Evolutionary conservation across 768 basidiomycete genomes (phyloP).

Genomic region (Tephrocybe sp.): DNA sequence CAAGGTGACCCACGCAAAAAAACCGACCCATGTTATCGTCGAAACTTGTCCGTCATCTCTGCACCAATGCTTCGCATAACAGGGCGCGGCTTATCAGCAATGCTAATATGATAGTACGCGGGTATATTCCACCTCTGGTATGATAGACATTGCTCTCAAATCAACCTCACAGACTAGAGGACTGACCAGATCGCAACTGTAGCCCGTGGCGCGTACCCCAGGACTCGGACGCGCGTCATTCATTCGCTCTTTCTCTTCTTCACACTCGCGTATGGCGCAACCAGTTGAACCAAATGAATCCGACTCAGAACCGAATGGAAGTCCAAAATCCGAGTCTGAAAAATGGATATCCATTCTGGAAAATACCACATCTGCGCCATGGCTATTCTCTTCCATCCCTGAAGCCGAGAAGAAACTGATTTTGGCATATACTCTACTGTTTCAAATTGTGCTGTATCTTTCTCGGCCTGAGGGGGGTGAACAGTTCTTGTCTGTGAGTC

Average conservation of each 20-base stretch:
- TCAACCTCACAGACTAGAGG: not conserved
- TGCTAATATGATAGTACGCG: not conserved
- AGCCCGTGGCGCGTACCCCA: no score
- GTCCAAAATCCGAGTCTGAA: conserved; percentile 1
- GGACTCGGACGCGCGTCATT: not conserved
- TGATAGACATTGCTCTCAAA: not conserved
- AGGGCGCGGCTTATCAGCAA: not conserved
- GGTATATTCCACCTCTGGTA: not conserved
- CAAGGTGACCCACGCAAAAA: no score
- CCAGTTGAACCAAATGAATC: not conserved
- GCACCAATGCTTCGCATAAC: not conserved
- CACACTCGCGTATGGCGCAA: not conserved
- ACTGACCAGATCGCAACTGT: not conserved
- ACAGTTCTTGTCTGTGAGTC: conserved; percentile 21
- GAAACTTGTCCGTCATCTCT: not conserved
- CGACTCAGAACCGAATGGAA: not conserved
- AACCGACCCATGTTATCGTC: not conserved
- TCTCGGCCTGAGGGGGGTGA: conserved; percentile 18
- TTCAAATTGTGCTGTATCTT: conserved; percentile 26
- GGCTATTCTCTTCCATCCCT: conserved; percentile 17
- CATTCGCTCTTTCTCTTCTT: conserved; percentile 2
- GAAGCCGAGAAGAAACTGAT: conserved; percentile 18
- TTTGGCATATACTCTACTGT: conserved; percentile 22
- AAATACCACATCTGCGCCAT: conserved; percentile 21
- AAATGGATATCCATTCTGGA: conserved; percentile 23